These are phyloP conservation scores for Achaetomium macrosporum DNA, from an alignment of 2,329 filamentous ascomycete genomes.

Conservation along the genomic window DNA sequence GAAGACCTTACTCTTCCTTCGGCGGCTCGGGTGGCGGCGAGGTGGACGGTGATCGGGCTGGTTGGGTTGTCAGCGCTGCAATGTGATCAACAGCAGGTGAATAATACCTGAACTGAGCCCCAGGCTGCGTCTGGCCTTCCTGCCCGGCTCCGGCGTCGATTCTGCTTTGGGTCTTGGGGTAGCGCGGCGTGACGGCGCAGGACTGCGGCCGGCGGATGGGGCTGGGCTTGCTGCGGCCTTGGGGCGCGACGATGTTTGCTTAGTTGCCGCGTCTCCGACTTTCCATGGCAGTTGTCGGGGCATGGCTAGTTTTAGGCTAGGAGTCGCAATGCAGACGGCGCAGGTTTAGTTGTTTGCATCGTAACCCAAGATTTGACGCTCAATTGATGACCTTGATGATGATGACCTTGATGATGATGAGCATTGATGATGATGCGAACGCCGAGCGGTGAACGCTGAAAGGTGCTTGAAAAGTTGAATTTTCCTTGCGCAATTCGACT, in stretches of 20 bases:
- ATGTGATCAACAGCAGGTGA: not conserved
- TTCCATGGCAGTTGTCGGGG: slow-evolving; percentile 25
- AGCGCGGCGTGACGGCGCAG: slow-evolving; percentile 10
- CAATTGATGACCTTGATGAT: too few species aligned
- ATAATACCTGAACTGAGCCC: not conserved
- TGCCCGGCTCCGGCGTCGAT: not conserved
- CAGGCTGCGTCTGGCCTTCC: slow-evolving; percentile 8
- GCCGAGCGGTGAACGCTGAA: too few species aligned
- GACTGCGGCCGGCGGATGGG: slow-evolving; percentile 8
- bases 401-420: too few species aligned
- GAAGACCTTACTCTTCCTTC: slow-evolving; percentile 23
- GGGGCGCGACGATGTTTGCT: slow-evolving; percentile 1
- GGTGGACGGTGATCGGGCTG: slow-evolving; percentile 28
- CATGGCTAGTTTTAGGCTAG: slow-evolving; percentile 8
- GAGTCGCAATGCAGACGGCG: too few species aligned
- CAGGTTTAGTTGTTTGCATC: too few species aligned
- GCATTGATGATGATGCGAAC: too few species aligned
- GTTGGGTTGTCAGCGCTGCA: not conserved
- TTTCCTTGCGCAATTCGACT: too few species aligned
- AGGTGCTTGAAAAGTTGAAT: too few species aligned
- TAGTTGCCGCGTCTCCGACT: slow-evolving; percentile 4
- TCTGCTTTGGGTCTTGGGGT: not conserved
- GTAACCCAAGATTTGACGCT: too few species aligned
- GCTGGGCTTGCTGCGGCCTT: slow-evolving; percentile 7
- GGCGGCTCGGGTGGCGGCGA: slow-evolving; percentile 29